These are phyloP conservation scores for Plasmopara muralis DNA, from an alignment of 352 stramenopile genomes.

Conservation along the genomic window DNA sequence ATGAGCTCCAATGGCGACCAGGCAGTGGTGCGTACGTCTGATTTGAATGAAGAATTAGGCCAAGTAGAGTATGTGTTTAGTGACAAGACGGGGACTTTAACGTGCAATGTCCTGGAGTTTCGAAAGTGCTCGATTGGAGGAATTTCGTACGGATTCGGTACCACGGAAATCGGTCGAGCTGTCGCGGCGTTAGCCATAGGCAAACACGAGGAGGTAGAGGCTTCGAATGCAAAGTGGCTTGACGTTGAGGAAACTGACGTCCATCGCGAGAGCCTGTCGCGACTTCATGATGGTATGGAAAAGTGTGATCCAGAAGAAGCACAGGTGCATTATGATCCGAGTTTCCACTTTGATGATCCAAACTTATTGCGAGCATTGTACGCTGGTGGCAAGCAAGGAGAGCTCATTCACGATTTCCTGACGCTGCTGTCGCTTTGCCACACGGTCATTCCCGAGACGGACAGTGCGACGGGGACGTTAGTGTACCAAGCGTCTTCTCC, in stretches of 20 bases:
- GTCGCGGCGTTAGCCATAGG: constrained; percentile 61
- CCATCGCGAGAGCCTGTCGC: too few relatives aligned
- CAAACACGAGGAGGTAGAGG: too few relatives aligned
- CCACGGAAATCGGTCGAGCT: constrained; percentile 91
- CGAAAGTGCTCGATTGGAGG: constrained; percentile 87
- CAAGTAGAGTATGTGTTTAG: constrained; percentile 98
- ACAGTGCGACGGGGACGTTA: constrained; percentile 48
- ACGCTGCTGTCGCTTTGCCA: constrained; percentile 53
- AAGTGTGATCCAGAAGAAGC: constrained; percentile 23
- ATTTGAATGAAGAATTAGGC: constrained; percentile 91
- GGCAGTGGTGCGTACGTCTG: constrained; percentile 73
- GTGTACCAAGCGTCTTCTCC: constrained; percentile 50
- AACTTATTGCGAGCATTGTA: constrained; percentile 29
- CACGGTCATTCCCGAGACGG: constrained; percentile 57
- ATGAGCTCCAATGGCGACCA: constrained; percentile 80
- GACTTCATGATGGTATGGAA: constrained; percentile 2
- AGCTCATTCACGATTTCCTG: constrained; percentile 53
- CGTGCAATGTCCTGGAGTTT: constrained; percentile 98
- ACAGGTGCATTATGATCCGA: constrained; percentile 45
- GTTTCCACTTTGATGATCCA: constrained; percentile 54
- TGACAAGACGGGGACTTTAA: constrained; percentile 98
- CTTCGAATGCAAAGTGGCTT: too few relatives aligned
- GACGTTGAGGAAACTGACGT: too few relatives aligned
- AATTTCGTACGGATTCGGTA: constrained; percentile 71
- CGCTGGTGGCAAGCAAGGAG: constrained; percentile 25